Conservation (phyloP, 352 stramenopile species). For the Phytophthora gonapodyides region DNA sequence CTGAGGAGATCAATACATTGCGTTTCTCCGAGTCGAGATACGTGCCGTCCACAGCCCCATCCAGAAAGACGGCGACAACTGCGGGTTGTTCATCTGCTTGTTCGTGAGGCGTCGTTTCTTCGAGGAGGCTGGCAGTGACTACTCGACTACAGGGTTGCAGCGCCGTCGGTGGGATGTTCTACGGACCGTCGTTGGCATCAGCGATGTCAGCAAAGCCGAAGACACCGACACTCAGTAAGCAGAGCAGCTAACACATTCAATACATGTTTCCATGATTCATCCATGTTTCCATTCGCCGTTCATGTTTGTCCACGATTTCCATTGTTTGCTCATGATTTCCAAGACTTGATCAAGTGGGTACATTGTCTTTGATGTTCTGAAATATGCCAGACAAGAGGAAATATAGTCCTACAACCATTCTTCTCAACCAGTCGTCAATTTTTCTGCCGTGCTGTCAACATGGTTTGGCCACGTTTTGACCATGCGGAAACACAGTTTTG, state of each 20-base stretch:
- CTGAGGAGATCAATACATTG: neutral
- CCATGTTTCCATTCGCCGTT: no score
- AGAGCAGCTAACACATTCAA: no score
- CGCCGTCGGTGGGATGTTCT: neutral
- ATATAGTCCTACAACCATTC: neutral
- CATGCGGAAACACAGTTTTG: no score
- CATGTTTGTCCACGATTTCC: no score
- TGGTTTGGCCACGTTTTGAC: no score
- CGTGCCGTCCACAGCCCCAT: neutral
- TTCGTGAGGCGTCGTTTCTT: neutral
- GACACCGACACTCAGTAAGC: no score
- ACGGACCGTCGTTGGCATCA: neutral
- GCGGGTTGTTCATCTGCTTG: neutral
- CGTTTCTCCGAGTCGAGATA: no score
- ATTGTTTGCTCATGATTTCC: no score
- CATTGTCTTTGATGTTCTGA: slow-evolving; percentile 5
- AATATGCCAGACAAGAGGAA: neutral
- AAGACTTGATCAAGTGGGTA: no score
- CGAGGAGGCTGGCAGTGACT: neutral
- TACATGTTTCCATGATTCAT: no score
- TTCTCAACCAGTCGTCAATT: neutral
- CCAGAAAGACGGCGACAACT: neutral
- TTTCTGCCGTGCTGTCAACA: neutral
- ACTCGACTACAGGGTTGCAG: neutral
- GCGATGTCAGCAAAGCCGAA: neutral